These are phyloP conservation scores for Pseudocercospora cruenta DNA, from an alignment of 2,329 filamentous ascomycete genomes.

Conservation along the genomic window DNA sequence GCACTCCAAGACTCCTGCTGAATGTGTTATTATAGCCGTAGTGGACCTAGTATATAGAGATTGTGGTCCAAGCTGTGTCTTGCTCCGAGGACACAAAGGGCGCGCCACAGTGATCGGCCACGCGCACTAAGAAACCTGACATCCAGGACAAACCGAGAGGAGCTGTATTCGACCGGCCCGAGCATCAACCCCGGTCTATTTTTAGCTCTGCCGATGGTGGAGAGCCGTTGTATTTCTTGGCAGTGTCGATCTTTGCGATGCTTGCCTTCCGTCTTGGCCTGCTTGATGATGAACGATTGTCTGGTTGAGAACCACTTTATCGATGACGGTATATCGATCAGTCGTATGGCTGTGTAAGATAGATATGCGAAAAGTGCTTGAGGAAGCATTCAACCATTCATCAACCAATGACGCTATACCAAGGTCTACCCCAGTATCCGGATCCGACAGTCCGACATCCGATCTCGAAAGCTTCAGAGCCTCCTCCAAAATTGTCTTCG, in stretches of 20 bases:
- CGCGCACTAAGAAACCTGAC: too few relatives aligned
- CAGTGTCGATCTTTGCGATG: not conserved
- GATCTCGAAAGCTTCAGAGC: not conserved
- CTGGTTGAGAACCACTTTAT: not conserved
- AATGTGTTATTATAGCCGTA: too few relatives aligned
- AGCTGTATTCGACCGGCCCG: not conserved
- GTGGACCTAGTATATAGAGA: too few relatives aligned
- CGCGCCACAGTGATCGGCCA: too few relatives aligned
- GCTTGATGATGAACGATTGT: not conserved
- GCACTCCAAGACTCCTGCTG: too few relatives aligned
- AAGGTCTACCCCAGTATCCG: not conserved
- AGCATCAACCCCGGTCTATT: constrained; percentile 7
- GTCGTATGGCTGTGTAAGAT: not conserved
- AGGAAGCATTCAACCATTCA: not conserved
- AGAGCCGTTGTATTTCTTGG: constrained; percentile 5
- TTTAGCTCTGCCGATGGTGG: not conserved
- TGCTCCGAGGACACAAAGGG: too few relatives aligned
- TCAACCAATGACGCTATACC: not conserved
- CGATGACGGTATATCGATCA: not conserved
- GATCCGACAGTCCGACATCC: not conserved
- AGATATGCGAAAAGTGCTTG: not conserved
- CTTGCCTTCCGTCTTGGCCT: not conserved
- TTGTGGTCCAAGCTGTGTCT: too few relatives aligned
- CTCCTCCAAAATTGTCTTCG: not conserved
- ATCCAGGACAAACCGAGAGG: too few relatives aligned